Conservation (phyloP, 2,329 filamentous ascomycete species). For the Botrytis elliptica region DNA sequence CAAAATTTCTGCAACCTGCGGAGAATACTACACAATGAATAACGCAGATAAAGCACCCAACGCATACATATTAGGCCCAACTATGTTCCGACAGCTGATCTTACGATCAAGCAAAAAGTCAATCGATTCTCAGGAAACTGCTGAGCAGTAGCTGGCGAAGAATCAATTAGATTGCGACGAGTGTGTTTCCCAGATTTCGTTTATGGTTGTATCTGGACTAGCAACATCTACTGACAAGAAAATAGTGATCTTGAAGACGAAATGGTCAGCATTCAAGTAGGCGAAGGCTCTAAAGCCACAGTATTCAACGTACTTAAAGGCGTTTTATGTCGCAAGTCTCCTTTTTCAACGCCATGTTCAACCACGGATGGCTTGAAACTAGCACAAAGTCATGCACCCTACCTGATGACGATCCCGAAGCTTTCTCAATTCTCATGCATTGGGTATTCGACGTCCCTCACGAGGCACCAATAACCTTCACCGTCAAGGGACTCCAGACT, state of each 20-base stretch:
- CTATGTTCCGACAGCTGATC: neutral
- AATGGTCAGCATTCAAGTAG: neutral
- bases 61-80: neutral
- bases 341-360: neutral
- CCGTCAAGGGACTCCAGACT: neutral
- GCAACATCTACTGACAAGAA: neutral
- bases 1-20: rapidly evolving
- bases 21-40: neutral
- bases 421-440: neutral
- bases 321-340: neutral
- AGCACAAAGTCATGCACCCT: neutral
- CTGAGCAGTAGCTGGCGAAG: no score
- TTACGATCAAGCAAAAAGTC: neutral
- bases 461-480: neutral
- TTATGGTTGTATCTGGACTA: neutral
- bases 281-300: neutral
- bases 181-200: neutral
- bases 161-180: no score
- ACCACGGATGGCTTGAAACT: neutral
- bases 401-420: neutral
- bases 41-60: rapidly evolving
- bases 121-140: rapidly evolving
- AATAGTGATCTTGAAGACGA: neutral
- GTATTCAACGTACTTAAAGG: neutral
- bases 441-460: neutral